phyloP scores from a whole-genome alignment of 2,329 filamentous ascomycete species.

The Alternaria novae-zelandiae region DNA sequence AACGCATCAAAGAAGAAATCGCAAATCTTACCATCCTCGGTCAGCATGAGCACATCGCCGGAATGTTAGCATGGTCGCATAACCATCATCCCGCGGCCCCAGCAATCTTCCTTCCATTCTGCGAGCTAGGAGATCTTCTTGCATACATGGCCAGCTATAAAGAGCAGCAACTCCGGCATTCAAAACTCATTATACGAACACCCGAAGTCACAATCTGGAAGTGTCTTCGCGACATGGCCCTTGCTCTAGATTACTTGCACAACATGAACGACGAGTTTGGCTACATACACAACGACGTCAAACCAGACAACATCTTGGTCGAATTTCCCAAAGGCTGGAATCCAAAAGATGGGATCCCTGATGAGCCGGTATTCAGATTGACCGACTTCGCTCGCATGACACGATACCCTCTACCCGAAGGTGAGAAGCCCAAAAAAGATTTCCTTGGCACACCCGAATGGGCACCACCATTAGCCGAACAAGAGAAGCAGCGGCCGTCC shows the following conservation, averaged over 20 bases:
- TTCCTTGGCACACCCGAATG: conserved; percentile 29
- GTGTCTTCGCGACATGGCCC: conserved; percentile 28
- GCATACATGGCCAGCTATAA: conserved; percentile 12
- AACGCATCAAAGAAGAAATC: not conserved
- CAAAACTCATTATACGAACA: not conserved
- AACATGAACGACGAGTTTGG: conserved; percentile 7
- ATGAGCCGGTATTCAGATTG: conserved; percentile 33
- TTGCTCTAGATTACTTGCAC: conserved; percentile 31
- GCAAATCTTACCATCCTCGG: not conserved
- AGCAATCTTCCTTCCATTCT: conserved; percentile 27
- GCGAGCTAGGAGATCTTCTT: conserved; percentile 22
- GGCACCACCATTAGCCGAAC: conserved; percentile 21
- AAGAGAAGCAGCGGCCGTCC: conserved; percentile 9
- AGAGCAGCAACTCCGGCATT: not conserved
- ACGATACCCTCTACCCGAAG: not conserved
- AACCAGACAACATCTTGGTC: conserved; percentile 90
- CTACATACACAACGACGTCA: conserved; percentile 87
- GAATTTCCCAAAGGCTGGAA: not conserved
- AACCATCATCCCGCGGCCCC: conserved; percentile 8
- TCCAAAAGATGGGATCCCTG: conserved; percentile 3
- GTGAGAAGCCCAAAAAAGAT: not conserved
- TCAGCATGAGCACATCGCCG: conserved; percentile 19
- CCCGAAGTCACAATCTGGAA: conserved; percentile 39
- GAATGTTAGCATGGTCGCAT: conserved; percentile 7
- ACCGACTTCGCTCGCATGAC: conserved; percentile 27